Percentiles rank a stretch among this genome's conserved stretches.
Conservation (phyloP, 139 green algal species). For the Limnomonas spitsbergensis region DNA sequence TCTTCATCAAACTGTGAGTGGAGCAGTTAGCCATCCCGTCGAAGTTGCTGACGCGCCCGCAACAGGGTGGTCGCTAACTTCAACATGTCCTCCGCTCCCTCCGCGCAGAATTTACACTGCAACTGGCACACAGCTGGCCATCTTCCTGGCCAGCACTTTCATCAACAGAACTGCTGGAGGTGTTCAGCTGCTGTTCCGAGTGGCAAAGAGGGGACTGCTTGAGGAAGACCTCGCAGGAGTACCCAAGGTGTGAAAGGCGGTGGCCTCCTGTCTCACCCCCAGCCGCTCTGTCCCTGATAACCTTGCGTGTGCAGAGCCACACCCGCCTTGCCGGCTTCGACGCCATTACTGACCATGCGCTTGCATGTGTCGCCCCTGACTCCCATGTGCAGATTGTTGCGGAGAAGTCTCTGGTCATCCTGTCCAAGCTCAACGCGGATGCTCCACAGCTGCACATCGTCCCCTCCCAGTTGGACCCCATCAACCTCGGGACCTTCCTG, state of each 20-base stretch:
- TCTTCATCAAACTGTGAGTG: conserved; percentile 3
- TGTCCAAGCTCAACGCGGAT: conserved; percentile 8
- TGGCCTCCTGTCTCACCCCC: too few species aligned
- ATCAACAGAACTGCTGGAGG: neutral
- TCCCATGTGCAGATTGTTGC: conserved; percentile 10
- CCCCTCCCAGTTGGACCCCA: neutral
- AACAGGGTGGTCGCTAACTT: too few species aligned
- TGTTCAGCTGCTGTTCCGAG: neutral
- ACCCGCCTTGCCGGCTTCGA: too few species aligned
- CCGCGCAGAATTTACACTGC: neutral
- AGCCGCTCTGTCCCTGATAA: too few species aligned
- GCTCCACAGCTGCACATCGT: neutral
- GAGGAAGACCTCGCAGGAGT: neutral
- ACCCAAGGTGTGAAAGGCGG: neutral
- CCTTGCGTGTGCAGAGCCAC: too few species aligned
- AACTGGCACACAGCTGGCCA: neutral
- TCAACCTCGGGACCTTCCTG: neutral
- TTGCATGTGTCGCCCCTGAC: too few species aligned
- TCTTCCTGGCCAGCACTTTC: neutral
- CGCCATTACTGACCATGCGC: too few species aligned
- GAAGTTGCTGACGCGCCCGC: too few species aligned
- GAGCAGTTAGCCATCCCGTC: too few species aligned
- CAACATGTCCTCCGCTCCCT: too few species aligned
- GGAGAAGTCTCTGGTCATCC: conserved; percentile 5
- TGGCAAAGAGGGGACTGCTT: neutral